These are phyloP conservation scores for Blastocystis sp. DNA, from an alignment of 352 stramenopile genomes.

Conservation along the genomic window DNA sequence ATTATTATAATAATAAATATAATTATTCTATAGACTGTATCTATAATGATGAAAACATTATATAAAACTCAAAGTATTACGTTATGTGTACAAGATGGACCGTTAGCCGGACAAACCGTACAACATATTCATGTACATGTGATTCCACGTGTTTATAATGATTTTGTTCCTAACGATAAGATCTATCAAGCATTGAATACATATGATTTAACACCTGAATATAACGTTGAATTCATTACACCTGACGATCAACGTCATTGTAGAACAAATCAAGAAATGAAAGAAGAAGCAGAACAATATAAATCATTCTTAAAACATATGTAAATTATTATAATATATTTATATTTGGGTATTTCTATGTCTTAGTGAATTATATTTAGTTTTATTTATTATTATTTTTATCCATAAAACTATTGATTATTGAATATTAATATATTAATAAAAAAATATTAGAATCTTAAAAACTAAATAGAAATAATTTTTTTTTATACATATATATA, in stretches of 20 bases:
- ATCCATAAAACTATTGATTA: no score
- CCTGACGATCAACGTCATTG: constrained; percentile 55
- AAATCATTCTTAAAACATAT: constrained; percentile 44
- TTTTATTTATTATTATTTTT: no score
- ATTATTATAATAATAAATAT: no score
- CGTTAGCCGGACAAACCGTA: constrained; percentile 64
- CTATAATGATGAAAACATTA: constrained; percentile 52
- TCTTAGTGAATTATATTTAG: no score
- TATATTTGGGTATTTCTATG: no score
- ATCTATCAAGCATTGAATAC: constrained; percentile 67
- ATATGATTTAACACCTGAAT: constrained; percentile 42
- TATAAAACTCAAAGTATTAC: constrained; percentile 61
- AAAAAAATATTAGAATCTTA: no score
- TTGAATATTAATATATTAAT: no score
- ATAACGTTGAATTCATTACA: constrained; percentile 47
- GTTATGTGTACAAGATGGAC: constrained; percentile 72
- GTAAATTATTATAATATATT: no score
- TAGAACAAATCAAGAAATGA: constrained; percentile 59
- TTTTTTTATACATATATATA: no score
- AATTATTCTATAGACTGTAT: constrained; percentile 59
- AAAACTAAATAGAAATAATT: no score
- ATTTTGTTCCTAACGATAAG: constrained; percentile 69
- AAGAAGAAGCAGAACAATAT: constrained; percentile 50
- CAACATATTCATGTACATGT: constrained; percentile 73
- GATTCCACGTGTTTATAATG: constrained; percentile 37